Base-by-base conservation (phyloP, 2,329 filamentous ascomycete genomes). In the Passalora sequoiae region DNA sequence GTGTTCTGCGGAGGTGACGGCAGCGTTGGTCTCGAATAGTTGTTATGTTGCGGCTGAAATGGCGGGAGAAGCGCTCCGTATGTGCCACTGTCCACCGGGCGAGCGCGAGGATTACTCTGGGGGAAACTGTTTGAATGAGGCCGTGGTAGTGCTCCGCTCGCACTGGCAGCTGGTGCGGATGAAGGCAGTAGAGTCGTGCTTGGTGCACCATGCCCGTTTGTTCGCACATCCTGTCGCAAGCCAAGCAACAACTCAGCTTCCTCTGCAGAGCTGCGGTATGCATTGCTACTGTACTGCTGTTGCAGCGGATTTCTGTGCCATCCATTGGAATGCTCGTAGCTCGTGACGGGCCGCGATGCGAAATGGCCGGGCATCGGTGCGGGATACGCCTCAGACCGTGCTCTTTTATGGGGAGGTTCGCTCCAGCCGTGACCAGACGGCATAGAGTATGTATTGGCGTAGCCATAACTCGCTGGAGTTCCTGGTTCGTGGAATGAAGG, bases 331-430 rank as follows among this genome's bases (percentile, higher is more conserved):
- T 64, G 57, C 47, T 65, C 65, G 52, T 74, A 69, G 58, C 71
- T 74, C 27, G 70, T 74, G 33, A 67, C 66, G 12, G 71, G 71
- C 44, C 71, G 59, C 24, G 68, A 65, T 22, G 62, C 59, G 25
- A 61, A 57, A 20, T 59, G 54, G 33, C 66, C 59, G 15, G 67
- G 60, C 17, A 66, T 63, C 13, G 70, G 71, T 19, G 71, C 70
- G 12, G 68, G 66, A 39, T 74, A 64, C 53, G 75, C 68, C 55
- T 81, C 78, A 31, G 79, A 81, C 50, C 78, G 74, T 37, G 76
- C 71, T 30, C 80, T 73, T 62, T 83, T 83, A 15, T 75, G 63
- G 3, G 78, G 77, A 35, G 75, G 70, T 54, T 79, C 72, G 36
- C 64, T 58, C 16, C 58, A 50, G 30, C 52, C 52, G 22, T 61